Conservation (phyloP, 176 grass and related monocot species). For the Oryza officinalis region DNA sequence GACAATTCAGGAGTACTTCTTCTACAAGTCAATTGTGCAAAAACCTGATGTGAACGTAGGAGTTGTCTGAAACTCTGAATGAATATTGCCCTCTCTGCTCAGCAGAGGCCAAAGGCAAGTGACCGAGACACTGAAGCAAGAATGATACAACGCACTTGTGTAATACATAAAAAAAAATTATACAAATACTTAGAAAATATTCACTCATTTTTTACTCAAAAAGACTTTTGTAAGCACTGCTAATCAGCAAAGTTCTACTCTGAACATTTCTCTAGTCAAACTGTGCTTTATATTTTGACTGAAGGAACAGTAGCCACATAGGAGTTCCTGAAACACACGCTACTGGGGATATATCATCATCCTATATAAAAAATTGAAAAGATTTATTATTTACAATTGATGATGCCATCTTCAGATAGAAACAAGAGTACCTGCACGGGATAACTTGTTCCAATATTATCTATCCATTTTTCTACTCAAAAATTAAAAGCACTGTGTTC, state of each 20-base stretch:
- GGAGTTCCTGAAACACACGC: not conserved
- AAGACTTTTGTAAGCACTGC: not conserved
- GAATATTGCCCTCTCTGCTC: not conserved
- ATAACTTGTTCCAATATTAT: not conserved
- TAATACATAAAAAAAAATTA: too few species aligned
- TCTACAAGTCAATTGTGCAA: not conserved
- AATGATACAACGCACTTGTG: not conserved
- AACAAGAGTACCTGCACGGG: not conserved
- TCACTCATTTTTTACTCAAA: not conserved
- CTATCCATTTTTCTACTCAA: not conserved
- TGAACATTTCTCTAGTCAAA: not conserved
- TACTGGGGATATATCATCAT: not conserved
- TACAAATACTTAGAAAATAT: too few species aligned
- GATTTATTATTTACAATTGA: slow-evolving; percentile 18
- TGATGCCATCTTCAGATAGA: not conserved
- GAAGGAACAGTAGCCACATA: not conserved
- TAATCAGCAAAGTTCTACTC: not conserved
- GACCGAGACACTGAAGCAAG: not conserved
- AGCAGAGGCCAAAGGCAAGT: not conserved
- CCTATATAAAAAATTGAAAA: not conserved
- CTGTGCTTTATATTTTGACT: not conserved
- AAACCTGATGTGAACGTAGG: not conserved
- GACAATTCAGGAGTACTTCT: not conserved
- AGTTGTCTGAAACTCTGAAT: not conserved
- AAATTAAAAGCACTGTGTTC: not conserved